These are phyloP conservation scores for Eimeria praecox DNA, from an alignment of 169 alveolate species.

Conservation along the genomic window DNA sequence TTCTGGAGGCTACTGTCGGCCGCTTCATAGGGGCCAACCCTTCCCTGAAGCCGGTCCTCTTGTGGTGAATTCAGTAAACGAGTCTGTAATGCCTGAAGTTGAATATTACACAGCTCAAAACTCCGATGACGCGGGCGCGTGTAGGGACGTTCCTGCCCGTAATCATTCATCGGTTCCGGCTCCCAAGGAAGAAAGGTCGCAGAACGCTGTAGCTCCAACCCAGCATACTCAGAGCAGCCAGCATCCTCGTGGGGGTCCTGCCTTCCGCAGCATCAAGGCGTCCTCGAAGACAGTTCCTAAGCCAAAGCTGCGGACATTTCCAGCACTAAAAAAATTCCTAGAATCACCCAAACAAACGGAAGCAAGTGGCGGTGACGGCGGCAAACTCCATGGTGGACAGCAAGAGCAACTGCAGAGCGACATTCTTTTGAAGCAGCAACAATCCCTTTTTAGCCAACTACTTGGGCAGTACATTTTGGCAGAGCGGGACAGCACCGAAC, in stretches of 20 bases:
- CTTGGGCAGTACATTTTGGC: neutral
- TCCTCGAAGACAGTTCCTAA: neutral
- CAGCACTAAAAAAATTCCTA: neutral
- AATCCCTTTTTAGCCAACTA: conserved; percentile 1
- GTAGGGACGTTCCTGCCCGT: neutral
- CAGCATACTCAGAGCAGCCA: neutral
- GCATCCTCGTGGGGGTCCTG: neutral
- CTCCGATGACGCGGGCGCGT: neutral
- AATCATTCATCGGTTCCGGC: neutral
- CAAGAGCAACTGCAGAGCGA: neutral
- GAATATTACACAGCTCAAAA: neutral
- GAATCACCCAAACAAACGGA: neutral
- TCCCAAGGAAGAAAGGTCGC: neutral
- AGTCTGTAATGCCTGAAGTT: neutral
- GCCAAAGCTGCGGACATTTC: neutral
- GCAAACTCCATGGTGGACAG: neutral
- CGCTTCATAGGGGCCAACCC: neutral
- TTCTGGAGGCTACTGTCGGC: neutral
- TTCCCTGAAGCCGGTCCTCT: neutral
- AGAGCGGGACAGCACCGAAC: neutral
- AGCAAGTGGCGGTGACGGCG: neutral
- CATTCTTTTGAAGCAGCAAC: neutral
- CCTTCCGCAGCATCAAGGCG: neutral
- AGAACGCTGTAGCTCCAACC: neutral
- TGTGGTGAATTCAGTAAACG: neutral